Conservation (phyloP, 306 rosid species). For the Mucuna pruriens region DNA sequence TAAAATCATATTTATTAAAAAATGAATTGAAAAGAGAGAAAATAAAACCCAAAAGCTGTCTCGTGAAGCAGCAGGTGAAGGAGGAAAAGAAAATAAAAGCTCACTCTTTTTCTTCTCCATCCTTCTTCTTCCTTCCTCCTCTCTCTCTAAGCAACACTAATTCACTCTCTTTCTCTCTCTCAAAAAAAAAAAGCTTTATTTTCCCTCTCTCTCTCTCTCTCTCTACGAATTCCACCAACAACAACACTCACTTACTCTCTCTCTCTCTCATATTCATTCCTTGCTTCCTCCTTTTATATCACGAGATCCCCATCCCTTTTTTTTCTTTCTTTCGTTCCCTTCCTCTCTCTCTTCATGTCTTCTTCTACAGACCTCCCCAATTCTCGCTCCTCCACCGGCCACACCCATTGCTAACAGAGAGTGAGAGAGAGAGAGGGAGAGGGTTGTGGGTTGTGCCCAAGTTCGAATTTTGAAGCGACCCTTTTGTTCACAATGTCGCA, state of each 20-base stretch:
- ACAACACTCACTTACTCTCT: neutral
- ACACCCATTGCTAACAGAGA: slow-evolving; percentile 50
- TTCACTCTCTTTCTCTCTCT: neutral
- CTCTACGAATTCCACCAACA: slow-evolving; percentile 30
- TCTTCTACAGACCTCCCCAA: slow-evolving; percentile 30
- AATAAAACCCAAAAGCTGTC: slow-evolving; percentile 47
- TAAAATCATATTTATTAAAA: neutral
- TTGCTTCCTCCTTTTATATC: slow-evolving; percentile 83
- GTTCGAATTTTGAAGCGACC: slow-evolving; percentile 16
- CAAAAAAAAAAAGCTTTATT: neutral
- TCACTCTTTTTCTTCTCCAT: slow-evolving; percentile 35
- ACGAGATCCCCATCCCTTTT: slow-evolving; percentile 87
- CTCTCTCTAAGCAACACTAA: slow-evolving; percentile 28
- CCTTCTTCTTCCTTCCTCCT: neutral
- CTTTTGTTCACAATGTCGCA: slow-evolving; percentile 67
- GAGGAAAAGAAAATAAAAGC: slow-evolving; percentile 37
- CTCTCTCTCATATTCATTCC: slow-evolving; percentile 84
- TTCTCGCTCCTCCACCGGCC: slow-evolving; percentile 23
- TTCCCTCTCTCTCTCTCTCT: slow-evolving; percentile 14
- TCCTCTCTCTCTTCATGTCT: slow-evolving; percentile 33
- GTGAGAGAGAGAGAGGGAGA: neutral
- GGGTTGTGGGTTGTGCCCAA: neutral
- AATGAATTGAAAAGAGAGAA: neutral
- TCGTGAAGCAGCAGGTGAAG: slow-evolving; percentile 86
- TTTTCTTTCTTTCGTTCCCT: slow-evolving; percentile 14